A percentile compares a stretch with the other conserved stretches of the same genome.
These are phyloP conservation scores for Emmonsiellopsis sp. DNA, from an alignment of 2,329 filamentous ascomycete genomes.

Conservation along the genomic window DNA sequence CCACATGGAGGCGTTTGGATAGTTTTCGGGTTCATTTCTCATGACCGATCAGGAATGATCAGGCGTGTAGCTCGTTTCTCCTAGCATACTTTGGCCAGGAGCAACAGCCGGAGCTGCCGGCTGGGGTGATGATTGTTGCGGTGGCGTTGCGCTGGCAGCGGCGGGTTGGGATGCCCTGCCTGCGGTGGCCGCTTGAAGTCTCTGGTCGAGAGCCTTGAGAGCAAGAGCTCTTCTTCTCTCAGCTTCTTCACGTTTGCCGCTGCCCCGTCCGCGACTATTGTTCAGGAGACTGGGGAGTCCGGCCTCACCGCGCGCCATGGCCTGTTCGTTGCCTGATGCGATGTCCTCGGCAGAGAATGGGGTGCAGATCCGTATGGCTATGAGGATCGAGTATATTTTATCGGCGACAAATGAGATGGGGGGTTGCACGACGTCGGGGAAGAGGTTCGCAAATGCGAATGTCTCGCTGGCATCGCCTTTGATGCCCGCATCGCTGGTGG, in stretches of 20 bases:
- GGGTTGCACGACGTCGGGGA: conserved; percentile 74
- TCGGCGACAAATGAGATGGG: conserved; percentile 65
- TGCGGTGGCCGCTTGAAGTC: conserved; percentile 71
- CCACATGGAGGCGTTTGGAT: neutral
- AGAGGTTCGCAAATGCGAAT: conserved; percentile 92
- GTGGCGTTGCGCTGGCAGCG: conserved; percentile 23
- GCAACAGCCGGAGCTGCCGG: conserved; percentile 46
- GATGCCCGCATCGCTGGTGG: conserved; percentile 48
- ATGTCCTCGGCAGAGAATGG: conserved; percentile 79
- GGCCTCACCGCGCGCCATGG: conserved; percentile 53
- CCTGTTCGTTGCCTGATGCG: conserved; percentile 61
- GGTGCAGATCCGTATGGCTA: conserved; percentile 67
- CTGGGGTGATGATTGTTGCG: conserved; percentile 34
- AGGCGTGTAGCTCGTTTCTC: conserved; percentile 61
- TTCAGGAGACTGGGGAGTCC: conserved; percentile 52
- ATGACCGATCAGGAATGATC: conserved; percentile 40
- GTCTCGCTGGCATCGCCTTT: conserved; percentile 92
- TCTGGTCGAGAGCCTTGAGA: conserved; percentile 82
- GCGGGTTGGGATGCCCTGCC: conserved; percentile 34
- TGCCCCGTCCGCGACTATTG: conserved; percentile 35
- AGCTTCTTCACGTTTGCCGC: conserved; percentile 75
- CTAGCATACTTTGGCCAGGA: conserved; percentile 50
- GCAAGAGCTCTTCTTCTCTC: conserved; percentile 83
- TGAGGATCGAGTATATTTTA: conserved; percentile 62
- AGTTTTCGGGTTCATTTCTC: neutral